A percentile compares a stretch with the other conserved stretches of the same genome.
Evolutionary conservation across 257 asterid species (phyloP).

Genomic region (Petunia secreta): DNA sequence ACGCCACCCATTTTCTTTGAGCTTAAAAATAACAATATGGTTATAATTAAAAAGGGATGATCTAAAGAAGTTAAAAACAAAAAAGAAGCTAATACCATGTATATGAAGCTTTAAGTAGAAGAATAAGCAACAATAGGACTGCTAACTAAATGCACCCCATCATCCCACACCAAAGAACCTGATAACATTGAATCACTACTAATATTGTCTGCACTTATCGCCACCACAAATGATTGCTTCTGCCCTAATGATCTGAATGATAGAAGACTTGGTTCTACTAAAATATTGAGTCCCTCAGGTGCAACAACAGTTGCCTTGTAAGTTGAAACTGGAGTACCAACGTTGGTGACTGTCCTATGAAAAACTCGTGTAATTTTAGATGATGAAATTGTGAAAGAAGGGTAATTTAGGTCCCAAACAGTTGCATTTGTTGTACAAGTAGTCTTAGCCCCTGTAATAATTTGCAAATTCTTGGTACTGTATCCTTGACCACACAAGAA

Average conservation of each 20-base stretch:
- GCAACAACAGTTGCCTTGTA: conserved; percentile 41
- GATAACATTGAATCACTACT: conserved; percentile 27
- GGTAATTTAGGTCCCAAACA: conserved; percentile 65
- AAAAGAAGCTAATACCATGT: not conserved
- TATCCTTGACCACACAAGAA: conserved; percentile 83
- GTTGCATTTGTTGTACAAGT: conserved; percentile 55
- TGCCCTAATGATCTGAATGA: conserved; percentile 49
- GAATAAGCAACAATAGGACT: conserved; percentile 54
- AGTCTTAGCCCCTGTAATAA: conserved; percentile 54
- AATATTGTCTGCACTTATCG: conserved; percentile 33
- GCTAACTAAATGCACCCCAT: conserved; percentile 59
- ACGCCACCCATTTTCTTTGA: no score
- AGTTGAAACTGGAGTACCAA: conserved; percentile 57
- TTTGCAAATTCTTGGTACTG: conserved; percentile 43
- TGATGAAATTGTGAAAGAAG: conserved; percentile 54
- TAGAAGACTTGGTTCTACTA: conserved; percentile 45
- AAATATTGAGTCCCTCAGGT: conserved; percentile 35
- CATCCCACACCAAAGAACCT: conserved; percentile 62
- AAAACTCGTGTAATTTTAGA: conserved; percentile 33
- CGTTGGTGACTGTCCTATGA: conserved; percentile 60
- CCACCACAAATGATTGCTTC: conserved; percentile 42
- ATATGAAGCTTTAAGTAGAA: conserved; percentile 19
- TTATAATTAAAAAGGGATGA: not conserved
- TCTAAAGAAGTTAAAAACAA: not conserved
- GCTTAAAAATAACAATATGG: not conserved